Conservation (phyloP, 2,329 filamentous ascomycete species). For the Tolypocladium ophioglossoides region DNA sequence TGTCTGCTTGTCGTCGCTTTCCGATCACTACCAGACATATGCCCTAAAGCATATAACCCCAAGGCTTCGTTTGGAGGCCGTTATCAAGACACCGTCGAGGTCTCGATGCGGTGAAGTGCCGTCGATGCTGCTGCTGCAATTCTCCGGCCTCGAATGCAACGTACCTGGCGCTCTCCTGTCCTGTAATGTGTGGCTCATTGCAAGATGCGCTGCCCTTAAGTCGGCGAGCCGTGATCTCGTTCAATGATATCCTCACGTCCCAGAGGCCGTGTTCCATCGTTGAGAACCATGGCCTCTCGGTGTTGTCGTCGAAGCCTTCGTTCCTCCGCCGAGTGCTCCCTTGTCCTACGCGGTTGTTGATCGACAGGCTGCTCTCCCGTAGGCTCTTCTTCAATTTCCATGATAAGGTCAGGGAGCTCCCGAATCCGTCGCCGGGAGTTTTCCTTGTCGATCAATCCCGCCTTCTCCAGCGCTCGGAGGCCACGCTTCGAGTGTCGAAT, state of each 20-base stretch:
- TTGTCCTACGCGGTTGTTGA: slow-evolving; percentile 18
- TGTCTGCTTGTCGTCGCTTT: background rate
- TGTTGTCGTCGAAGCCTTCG: slow-evolving; percentile 64
- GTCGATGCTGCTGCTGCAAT: background rate
- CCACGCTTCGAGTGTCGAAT: slow-evolving; percentile 41
- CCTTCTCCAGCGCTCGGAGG: slow-evolving; percentile 38
- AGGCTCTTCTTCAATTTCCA: slow-evolving; percentile 20
- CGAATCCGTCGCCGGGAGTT: slow-evolving; percentile 15
- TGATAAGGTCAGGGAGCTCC: slow-evolving; percentile 20
- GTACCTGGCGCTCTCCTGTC: background rate
- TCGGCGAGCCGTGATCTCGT: slow-evolving; percentile 36
- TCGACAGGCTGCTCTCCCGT: slow-evolving; percentile 13
- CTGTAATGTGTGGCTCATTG: background rate
- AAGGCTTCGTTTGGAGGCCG: background rate
- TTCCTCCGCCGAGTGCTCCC: slow-evolving; percentile 53
- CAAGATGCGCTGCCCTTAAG: slow-evolving; percentile 3
- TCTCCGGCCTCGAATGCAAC: background rate
- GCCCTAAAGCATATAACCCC: background rate
- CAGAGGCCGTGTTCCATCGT: slow-evolving; percentile 70
- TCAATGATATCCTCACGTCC: slow-evolving; percentile 72
- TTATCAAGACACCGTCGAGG: background rate
- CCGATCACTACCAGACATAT: background rate
- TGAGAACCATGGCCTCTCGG: slow-evolving; percentile 83
- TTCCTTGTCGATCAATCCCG: slow-evolving; percentile 32
- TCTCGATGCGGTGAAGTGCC: background rate